Percentiles rank a stretch among this genome's conserved stretches.
Evolutionary conservation across 2,329 filamentous ascomycete genomes (phyloP).

Genomic region (Aspergillus luchuensis): DNA sequence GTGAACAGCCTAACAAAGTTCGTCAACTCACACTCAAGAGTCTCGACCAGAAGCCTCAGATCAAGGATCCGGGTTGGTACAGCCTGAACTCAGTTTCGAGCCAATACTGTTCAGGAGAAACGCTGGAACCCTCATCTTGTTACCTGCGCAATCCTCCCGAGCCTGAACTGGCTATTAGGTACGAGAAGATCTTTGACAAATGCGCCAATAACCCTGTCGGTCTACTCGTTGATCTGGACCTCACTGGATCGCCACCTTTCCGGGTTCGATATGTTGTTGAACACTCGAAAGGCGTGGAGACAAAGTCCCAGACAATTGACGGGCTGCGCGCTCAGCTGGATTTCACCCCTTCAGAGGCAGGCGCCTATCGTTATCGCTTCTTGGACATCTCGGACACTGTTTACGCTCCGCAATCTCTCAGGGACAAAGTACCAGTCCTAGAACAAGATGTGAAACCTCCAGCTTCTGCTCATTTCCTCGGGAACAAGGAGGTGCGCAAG

Average conservation of each 20-base stretch:
- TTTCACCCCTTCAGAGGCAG: conserved; percentile 76
- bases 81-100: conserved; percentile 78
- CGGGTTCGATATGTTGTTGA: conserved; percentile 74
- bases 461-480: conserved; percentile 72
- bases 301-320: conserved; percentile 60
- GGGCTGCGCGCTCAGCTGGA: conserved; percentile 81
- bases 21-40: conserved; percentile 60
- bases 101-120: conserved; percentile 80
- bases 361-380: conserved; percentile 85
- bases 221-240: conserved; percentile 81
- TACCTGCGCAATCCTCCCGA: conserved; percentile 87
- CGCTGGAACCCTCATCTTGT: conserved; percentile 92
- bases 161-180: conserved; percentile 71
- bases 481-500: conserved; percentile 56
- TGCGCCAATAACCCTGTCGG: conserved; percentile 94
- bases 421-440: conserved; percentile 63
- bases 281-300: conserved; percentile 58
- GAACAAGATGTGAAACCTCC: conserved; percentile 93
- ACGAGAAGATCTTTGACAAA: conserved; percentile 87
- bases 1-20: conserved; percentile 59
- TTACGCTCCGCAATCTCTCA: conserved; percentile 68
- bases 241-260: conserved; percentile 92
- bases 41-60: conserved; percentile 63
- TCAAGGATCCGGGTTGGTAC: conserved; percentile 82
- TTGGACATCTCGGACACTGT: conserved; percentile 77